phyloP scores from a whole-genome alignment of 208 protist genomes.

The Porcisia deanei region DNA sequence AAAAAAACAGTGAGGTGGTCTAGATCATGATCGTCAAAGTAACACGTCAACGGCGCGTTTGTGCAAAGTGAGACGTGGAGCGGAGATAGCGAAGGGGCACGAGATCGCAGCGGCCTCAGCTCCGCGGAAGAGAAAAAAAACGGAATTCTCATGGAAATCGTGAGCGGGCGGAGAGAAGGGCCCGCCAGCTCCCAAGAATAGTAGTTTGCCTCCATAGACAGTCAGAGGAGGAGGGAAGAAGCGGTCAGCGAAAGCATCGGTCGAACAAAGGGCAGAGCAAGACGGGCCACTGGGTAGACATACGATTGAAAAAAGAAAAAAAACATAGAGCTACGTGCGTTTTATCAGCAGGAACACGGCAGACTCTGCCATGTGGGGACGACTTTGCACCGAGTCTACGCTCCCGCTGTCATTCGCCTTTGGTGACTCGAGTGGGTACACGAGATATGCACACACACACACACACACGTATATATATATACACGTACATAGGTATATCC shows the following conservation, averaged over 20 bases:
- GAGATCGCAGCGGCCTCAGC: background rate
- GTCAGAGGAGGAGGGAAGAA: background rate
- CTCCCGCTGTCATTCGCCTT: background rate
- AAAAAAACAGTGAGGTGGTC: conserved; percentile 2
- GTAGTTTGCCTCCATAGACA: background rate
- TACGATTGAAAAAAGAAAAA: background rate
- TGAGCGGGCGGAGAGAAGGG: background rate
- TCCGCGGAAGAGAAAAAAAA: background rate
- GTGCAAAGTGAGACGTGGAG: background rate
- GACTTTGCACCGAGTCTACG: background rate
- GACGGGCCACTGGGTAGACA: background rate
- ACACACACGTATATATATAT: too few species aligned
- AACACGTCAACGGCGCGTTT: too few species aligned
- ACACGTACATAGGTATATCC: too few species aligned
- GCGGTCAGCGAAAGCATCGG: background rate
- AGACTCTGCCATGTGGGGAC: background rate
- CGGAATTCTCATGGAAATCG: background rate
- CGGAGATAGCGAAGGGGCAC: background rate
- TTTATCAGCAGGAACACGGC: too few species aligned
- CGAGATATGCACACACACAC: background rate
- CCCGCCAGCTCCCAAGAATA: too few species aligned
- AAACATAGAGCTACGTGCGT: background rate
- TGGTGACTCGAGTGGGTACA: background rate
- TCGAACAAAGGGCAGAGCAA: background rate
- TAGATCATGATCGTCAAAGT: too few species aligned